Conservation (phyloP, 1,139 yeast species). For the Geotrichum phurueaensis region DNA sequence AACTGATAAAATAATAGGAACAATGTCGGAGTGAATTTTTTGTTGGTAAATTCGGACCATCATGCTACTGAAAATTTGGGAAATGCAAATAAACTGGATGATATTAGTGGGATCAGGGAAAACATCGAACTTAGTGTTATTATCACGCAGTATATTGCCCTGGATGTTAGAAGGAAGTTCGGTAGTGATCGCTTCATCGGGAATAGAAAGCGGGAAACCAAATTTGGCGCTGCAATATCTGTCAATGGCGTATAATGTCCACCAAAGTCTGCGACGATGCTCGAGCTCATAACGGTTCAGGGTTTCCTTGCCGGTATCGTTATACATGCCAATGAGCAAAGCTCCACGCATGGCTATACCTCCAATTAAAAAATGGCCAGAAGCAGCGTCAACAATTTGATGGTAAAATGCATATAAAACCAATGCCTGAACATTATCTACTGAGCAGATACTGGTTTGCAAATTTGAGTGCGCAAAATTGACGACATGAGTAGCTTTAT, state of each 20-base stretch:
- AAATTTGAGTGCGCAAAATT: constrained; percentile 23
- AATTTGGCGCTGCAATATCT: constrained; percentile 81
- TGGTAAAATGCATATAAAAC: constrained; percentile 71
- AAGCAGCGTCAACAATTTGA: constrained; percentile 81
- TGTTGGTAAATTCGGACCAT: constrained; percentile 67
- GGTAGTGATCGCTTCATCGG: constrained; percentile 73
- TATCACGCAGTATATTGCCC: constrained; percentile 49
- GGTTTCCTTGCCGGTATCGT: constrained; percentile 21
- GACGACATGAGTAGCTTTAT: constrained; percentile 22
- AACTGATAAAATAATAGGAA: constrained; percentile 67
- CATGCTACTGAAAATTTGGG: constrained; percentile 73
- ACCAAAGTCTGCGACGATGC: constrained; percentile 78
- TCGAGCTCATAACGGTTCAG: constrained; percentile 38
- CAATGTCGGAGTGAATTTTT: constrained; percentile 53
- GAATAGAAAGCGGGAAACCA: constrained; percentile 71
- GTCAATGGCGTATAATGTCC: constrained; percentile 89
- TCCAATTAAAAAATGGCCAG: constrained; percentile 73
- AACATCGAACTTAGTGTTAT: constrained; percentile 43
- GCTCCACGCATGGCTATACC: constrained; percentile 75
- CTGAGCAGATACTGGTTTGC: constrained; percentile 21
- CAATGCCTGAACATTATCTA: constrained; percentile 64
- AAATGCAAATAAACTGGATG: constrained; percentile 71
- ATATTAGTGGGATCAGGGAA: constrained; percentile 79
- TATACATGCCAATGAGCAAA: constrained; percentile 69
- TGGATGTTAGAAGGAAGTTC: constrained; percentile 61